A percentile compares a stretch with the other conserved stretches of the same genome.
These are phyloP conservation scores for Eremomyces bilateralis DNA, from an alignment of 495 filamentous ascomycete genomes.

Conservation along the genomic window DNA sequence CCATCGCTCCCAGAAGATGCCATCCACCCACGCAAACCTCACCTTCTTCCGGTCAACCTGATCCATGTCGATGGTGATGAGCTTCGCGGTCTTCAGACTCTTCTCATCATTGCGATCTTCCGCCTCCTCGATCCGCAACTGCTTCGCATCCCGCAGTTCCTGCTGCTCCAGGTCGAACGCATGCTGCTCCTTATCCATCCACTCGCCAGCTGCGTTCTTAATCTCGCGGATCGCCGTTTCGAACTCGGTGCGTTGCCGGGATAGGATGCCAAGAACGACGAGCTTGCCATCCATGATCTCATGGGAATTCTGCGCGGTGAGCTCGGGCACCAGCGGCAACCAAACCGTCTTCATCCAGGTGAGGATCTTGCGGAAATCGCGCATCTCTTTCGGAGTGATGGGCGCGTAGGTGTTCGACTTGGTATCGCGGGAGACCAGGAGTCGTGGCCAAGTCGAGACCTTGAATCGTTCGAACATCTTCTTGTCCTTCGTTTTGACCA, in stretches of 20 bases:
- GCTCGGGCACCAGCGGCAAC: conserved; percentile 92
- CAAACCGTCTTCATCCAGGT: conserved; percentile 90
- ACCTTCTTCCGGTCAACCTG: conserved; percentile 73
- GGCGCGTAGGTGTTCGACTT: conserved; percentile 71
- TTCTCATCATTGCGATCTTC: conserved; percentile 84
- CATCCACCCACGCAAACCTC: conserved; percentile 95
- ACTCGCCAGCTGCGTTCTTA: conserved; percentile 86
- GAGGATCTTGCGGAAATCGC: conserved; percentile 59
- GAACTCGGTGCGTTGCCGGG: conserved; percentile 60
- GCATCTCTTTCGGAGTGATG: conserved; percentile 70
- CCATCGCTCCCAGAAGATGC: conserved; percentile 95
- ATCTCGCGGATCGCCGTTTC: conserved; percentile 60
- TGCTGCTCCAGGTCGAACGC: conserved; percentile 78
- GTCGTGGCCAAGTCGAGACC: conserved; percentile 82
- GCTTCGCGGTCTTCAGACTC: conserved; percentile 70
- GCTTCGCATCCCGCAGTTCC: conserved; percentile 82
- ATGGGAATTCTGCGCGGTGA: conserved; percentile 71
- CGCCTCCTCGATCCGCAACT: conserved; percentile 85
- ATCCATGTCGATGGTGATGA: conserved; percentile 73
- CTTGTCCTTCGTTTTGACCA: conserved; percentile 70
- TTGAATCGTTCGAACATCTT: conserved; percentile 60
- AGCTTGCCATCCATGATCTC: conserved; percentile 89
- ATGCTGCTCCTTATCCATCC: conserved; percentile 90
- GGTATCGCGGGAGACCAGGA: conserved; percentile 76
- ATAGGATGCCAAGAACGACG: conserved; percentile 79